Evolutionary conservation across 208 protist genomes (phyloP).

Genomic region (Leishmania aethiopica): DNA sequence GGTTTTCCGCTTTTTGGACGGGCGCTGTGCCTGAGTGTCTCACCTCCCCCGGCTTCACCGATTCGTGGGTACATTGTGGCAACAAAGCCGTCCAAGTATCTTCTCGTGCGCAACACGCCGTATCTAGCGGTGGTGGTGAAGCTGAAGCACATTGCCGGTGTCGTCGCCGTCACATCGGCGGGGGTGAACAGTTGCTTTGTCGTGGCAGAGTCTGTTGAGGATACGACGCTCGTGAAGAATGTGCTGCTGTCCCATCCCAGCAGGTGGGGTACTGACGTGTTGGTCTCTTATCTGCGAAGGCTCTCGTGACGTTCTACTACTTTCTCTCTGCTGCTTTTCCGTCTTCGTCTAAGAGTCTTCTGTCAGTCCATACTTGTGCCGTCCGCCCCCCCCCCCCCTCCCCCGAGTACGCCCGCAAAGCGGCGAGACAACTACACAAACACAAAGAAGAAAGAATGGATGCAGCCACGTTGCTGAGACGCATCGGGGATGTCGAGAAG

Average conservation of each 20-base stretch:
- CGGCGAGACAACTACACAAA: background rate
- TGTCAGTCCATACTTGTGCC: background rate
- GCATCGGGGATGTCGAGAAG: conserved; percentile 9
- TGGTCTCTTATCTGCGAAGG: conserved; percentile 41
- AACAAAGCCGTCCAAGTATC: conserved; percentile 33
- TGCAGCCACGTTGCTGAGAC: conserved; percentile 11
- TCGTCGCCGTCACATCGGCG: conserved; percentile 44
- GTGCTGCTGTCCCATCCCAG: conserved; percentile 30
- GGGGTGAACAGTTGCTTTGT: conserved; percentile 51
- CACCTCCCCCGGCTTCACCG: conserved; percentile 44
- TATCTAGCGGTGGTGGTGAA: conserved; percentile 60
- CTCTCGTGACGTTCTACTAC: conserved; percentile 1
- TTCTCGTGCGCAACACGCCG: conserved; percentile 57
- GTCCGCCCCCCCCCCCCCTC: no score
- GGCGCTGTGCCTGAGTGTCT: conserved; percentile 45
- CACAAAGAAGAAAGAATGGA: conserved; percentile 12
- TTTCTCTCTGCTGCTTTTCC: conserved; percentile 10
- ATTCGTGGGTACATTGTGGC: conserved; percentile 65
- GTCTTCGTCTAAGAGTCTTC: background rate
- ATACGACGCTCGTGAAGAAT: conserved; percentile 16
- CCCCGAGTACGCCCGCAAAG: background rate
- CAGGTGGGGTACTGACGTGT: conserved; percentile 40
- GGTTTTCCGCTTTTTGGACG: conserved; percentile 63
- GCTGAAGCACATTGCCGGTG: conserved; percentile 49
- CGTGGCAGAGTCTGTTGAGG: conserved; percentile 23